phyloP scores from a whole-genome alignment of 805 yeast genomes.

The Aciculoconidium aculeatum region DNA sequence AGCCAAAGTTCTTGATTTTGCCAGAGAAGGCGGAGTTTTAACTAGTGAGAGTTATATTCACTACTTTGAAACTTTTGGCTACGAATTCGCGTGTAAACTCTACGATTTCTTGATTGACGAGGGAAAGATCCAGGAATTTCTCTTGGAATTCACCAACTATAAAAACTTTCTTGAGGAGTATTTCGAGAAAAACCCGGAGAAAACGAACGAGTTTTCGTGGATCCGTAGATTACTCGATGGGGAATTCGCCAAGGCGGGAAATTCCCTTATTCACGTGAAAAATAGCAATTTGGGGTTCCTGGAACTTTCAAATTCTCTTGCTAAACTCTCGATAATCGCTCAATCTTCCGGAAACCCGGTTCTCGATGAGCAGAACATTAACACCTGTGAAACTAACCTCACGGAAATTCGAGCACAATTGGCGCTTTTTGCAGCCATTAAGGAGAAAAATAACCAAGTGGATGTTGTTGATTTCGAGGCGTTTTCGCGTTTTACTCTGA shows the following conservation, averaged over 20 bases:
- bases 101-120: slow-evolving; percentile 52
- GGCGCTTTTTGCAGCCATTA: no score
- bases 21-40: no score
- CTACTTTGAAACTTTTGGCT: slow-evolving; percentile 59
- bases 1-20: no score
- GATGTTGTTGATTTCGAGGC: slow-evolving; percentile 21
- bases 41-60: slow-evolving; percentile 36
- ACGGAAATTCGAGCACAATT: no score
- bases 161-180: slow-evolving; percentile 45
- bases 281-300: no score
- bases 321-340: no score
- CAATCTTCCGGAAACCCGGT: no score
- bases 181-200: slow-evolving; percentile 36
- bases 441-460: slow-evolving; percentile 19
- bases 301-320: no score
- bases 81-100: slow-evolving; percentile 59
- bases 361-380: no score
- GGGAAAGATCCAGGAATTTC: slow-evolving; percentile 47
- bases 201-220: slow-evolving; percentile 63
- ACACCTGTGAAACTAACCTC: no score
- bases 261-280: slow-evolving; percentile 39
- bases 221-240: slow-evolving; percentile 53
- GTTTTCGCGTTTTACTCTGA: slow-evolving; percentile 11
- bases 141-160: slow-evolving; percentile 53
- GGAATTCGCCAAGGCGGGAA: slow-evolving; percentile 46